Base-by-base conservation (phyloP, 78 protist genomes). In the Parvularia atlantis region DNA sequence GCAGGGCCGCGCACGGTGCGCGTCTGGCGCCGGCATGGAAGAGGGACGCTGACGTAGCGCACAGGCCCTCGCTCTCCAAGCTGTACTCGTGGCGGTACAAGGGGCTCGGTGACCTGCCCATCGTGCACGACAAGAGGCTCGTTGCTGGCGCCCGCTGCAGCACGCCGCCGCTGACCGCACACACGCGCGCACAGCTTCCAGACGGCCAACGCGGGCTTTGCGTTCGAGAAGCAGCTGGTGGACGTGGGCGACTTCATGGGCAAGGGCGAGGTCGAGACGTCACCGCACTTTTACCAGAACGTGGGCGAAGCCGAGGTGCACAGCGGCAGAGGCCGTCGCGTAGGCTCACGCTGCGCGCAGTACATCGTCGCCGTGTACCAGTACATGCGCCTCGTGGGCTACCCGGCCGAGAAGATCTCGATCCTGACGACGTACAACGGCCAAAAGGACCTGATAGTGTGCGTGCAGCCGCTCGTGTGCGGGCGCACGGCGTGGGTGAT, bases 351-450 rank as follows among this genome's bases (percentile, higher is more conserved):
- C n/a, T n/a, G n/a, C n/a, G n/a, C n/a, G n/a, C 96, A 95, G 78
- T 89, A 86, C 64, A 54, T 91, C 19, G 96, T 90, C 0, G 73
- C 86, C 6, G 48, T 50, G 52, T 95, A 69, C 87, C 88, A 84
- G 94, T 91, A 85, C 86, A 92, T 95, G 93, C 85, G 97, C 26
- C 70, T 93, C 3, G 31, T 82, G 35, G 97, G 96, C 2, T 89
- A 89, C 70, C 87, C 92, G 5, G 74, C 82, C 26, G 62, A 73
- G 20, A 37, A 66, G 13, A 93, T 93, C 37, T 52, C 94, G 20
- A 77, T 95, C 26, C 40, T 95, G 53, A 90, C 98, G 4, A 87
- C 98, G n/a, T 93, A 95, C 72, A 91, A 92, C 62, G 97, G 97
- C 35, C 98, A 95, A 48, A 80, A 81, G 44, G 69, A 52, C 1